Conservation (phyloP, 192 early-diverging fungal species). For the Podila horticola region DNA sequence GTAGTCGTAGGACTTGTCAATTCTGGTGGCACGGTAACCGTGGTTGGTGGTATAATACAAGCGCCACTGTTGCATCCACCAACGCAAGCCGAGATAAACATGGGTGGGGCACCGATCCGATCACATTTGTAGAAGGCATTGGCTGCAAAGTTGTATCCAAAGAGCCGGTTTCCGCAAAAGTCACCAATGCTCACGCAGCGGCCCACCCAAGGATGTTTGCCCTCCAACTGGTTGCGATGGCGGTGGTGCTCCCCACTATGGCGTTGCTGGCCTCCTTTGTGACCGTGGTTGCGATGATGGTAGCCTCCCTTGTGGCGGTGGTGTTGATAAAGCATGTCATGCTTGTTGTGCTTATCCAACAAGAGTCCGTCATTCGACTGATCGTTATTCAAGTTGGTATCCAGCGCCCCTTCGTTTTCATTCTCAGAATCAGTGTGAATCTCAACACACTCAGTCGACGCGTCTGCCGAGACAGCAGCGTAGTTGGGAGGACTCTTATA, state of each 20-base stretch:
- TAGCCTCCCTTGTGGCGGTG: neutral
- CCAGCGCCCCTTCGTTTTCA: neutral
- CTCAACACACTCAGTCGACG: neutral
- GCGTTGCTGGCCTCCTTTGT: too few relatives aligned
- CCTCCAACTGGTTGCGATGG: neutral
- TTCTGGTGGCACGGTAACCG: neutral
- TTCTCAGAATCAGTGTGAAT: neutral
- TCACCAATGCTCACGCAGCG: slow-evolving; percentile 5
- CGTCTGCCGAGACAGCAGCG: neutral
- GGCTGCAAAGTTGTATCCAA: slow-evolving; percentile 10
- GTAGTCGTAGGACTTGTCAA: neutral
- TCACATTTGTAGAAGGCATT: slow-evolving; percentile 10
- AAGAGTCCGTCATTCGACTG: neutral
- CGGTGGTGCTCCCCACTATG: neutral
- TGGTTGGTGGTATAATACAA: neutral
- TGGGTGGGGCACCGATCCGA: neutral
- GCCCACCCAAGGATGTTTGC: slow-evolving; percentile 4
- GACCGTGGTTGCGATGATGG: neutral
- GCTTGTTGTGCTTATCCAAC: neutral
- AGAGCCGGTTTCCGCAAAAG: slow-evolving; percentile 11
- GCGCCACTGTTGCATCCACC: neutral
- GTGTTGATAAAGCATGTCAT: neutral
- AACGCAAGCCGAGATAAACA: neutral
- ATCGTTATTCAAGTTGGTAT: neutral
- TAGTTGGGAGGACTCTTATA: neutral